Percentiles rank a stretch among this genome's conserved stretches.
These are phyloP conservation scores for Avicennia marina DNA, from an alignment of 257 asterid genomes.

Conservation along the genomic window DNA sequence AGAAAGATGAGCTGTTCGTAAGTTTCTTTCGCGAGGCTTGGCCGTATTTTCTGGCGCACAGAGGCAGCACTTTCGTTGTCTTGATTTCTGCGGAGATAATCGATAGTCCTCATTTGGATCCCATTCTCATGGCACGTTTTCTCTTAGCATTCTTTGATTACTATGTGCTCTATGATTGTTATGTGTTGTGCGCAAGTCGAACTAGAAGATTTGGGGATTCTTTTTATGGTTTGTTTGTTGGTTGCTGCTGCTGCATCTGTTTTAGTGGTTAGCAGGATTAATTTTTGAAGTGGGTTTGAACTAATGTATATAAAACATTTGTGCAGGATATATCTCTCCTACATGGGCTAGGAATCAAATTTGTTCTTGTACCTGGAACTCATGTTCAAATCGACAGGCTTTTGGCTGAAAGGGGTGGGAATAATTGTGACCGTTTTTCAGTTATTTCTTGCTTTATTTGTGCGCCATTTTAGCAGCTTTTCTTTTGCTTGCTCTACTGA, in stretches of 20 bases:
- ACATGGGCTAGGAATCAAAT: constrained; percentile 90
- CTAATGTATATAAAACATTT: background rate
- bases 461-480: no score
- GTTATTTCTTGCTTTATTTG: no score
- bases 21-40: constrained; percentile 82
- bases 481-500: no score
- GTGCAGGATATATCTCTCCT: constrained; percentile 88
- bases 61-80: constrained; percentile 93
- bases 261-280: no score
- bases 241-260: no score
- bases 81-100: constrained; percentile 79
- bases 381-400: constrained; percentile 88
- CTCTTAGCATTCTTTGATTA: background rate
- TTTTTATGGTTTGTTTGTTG: no score
- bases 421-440: constrained; percentile 2
- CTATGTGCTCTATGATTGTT: no score
- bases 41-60: constrained; percentile 86
- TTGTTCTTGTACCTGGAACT: constrained; percentile 94
- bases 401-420: constrained; percentile 66
- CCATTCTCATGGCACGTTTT: constrained; percentile 68
- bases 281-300: no score
- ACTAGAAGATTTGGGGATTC: no score
- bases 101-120: constrained; percentile 72
- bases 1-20: constrained; percentile 74
- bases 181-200: no score